These are phyloP conservation scores for Yamadazyma dendronema DNA, from an alignment of 1,139 yeast species.

Conservation along the genomic window DNA sequence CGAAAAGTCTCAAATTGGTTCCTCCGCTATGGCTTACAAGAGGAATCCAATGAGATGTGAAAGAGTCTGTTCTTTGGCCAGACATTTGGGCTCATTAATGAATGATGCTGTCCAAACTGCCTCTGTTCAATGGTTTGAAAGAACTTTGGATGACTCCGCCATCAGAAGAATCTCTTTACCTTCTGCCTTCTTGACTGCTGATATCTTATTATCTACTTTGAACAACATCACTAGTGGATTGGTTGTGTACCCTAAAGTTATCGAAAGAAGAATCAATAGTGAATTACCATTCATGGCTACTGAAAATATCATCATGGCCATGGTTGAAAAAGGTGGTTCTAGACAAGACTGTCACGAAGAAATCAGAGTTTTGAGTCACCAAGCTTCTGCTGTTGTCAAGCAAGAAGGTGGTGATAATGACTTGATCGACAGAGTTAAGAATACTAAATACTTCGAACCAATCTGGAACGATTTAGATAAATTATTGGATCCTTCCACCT, in stretches of 20 bases:
- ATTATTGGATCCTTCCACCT: constrained; percentile 87
- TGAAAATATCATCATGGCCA: constrained; percentile 98
- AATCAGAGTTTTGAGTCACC: constrained; percentile 94
- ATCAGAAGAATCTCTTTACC: constrained; percentile 97
- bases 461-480: constrained; percentile 79
- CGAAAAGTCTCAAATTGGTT: constrained; percentile 96
- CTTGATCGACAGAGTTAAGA: constrained; percentile 82
- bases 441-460: constrained; percentile 82
- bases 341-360: constrained; percentile 99
- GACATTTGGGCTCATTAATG: constrained; percentile 90
- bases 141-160: constrained; percentile 98
- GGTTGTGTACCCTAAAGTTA: constrained; percentile 97
- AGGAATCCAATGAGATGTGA: constrained; percentile 99
- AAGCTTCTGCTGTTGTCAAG: constrained; percentile 96
- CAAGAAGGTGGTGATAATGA: constrained; percentile 99
- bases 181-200: constrained; percentile 94
- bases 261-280: constrained; percentile 90
- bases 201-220: constrained; percentile 85
- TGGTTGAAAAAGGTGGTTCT: constrained; percentile 97
- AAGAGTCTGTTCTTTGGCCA: constrained; percentile 94
- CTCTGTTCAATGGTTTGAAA: constrained; percentile 98
- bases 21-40: constrained; percentile 98
- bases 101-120: constrained; percentile 96
- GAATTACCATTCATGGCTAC: constrained; percentile 99
- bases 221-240: constrained; percentile 91